Conservation (phyloP, 202 grass and related monocot species). For the Sporobolus alterniflorus region DNA sequence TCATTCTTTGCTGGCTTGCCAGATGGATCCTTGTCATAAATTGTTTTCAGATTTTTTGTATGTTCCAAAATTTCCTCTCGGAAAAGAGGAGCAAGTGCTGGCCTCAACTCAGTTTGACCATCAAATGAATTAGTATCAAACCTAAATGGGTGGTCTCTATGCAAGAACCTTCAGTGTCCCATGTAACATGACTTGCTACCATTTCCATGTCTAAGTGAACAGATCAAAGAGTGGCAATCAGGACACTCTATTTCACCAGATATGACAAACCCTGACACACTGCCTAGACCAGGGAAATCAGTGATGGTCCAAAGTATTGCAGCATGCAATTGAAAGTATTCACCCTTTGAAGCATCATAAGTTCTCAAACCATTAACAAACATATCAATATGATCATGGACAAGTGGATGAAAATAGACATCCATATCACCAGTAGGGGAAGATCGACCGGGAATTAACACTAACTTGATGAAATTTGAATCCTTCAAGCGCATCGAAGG, state of each 20-base stretch:
- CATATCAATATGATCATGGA: not conserved
- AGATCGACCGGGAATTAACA: constrained; percentile 1
- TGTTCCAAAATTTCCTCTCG: not conserved
- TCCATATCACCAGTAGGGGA: not conserved
- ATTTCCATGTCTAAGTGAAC: too few species aligned
- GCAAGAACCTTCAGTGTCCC: too few species aligned
- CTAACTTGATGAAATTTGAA: constrained; percentile 5
- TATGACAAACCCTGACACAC: too few species aligned
- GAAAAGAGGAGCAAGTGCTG: not conserved
- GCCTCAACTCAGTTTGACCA: not conserved
- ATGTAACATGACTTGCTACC: too few species aligned
- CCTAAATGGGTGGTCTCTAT: too few species aligned
- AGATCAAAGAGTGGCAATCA: too few species aligned
- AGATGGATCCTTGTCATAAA: not conserved
- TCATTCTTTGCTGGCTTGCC: not conserved
- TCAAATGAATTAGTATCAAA: too few species aligned
- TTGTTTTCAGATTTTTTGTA: not conserved
- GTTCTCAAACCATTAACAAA: not conserved
- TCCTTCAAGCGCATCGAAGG: constrained; percentile 45
- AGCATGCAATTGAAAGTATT: too few species aligned
- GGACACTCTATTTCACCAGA: too few species aligned
- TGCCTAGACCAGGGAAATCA: too few species aligned
- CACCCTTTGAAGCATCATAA: too few species aligned
- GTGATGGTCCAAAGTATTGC: too few species aligned
- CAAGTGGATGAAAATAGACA: constrained; percentile 4